A percentile compares a stretch with the other conserved stretches of the same genome.
Evolutionary conservation across 441 rosid genomes (phyloP).

Genomic region (Adansonia rubrostipa): DNA sequence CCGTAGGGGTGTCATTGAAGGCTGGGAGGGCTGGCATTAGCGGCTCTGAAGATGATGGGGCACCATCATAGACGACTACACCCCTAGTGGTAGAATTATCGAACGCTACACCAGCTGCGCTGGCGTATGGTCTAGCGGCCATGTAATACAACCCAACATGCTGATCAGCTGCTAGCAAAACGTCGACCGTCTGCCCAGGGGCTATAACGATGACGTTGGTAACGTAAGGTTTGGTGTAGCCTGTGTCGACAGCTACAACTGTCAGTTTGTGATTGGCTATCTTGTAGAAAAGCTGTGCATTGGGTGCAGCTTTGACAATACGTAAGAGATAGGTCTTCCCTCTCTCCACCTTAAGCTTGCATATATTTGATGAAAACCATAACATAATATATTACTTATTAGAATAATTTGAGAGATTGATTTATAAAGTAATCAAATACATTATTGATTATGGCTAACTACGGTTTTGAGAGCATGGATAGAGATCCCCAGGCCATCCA

Average conservation of each 20-base stretch:
- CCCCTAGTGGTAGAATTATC: conserved; percentile 71
- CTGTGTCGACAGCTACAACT: conserved; percentile 75
- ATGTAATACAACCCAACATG: conserved; percentile 70
- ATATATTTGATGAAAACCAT: conserved; percentile 45
- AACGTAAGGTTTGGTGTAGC: conserved; percentile 62
- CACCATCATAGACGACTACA: conserved; percentile 47
- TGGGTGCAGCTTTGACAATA: conserved; percentile 90
- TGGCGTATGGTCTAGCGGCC: conserved; percentile 68
- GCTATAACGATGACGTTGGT: conserved; percentile 65
- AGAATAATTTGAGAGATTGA: too few relatives aligned
- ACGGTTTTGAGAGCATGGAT: conserved; percentile 73
- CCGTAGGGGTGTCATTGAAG: conserved; percentile 46
- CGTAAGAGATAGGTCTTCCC: conserved; percentile 81
- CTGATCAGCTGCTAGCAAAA: conserved; percentile 64
- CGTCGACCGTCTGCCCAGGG: conserved; percentile 86
- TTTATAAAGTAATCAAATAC: background rate
- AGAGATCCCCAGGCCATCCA: conserved; percentile 81
- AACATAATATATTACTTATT: background rate
- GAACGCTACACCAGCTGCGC: conserved; percentile 37
- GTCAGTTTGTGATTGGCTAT: conserved; percentile 81
- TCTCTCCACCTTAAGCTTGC: conserved; percentile 49
- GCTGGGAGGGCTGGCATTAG: conserved; percentile 71
- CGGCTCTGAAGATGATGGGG: conserved; percentile 37
- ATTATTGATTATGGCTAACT: conserved; percentile 13
- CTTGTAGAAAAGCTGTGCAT: conserved; percentile 77